Percentiles rank a stretch among this genome's conserved stretches.
phyloP scores from a whole-genome alignment of 345 rosid species.

The Brassica nigra region DNA sequence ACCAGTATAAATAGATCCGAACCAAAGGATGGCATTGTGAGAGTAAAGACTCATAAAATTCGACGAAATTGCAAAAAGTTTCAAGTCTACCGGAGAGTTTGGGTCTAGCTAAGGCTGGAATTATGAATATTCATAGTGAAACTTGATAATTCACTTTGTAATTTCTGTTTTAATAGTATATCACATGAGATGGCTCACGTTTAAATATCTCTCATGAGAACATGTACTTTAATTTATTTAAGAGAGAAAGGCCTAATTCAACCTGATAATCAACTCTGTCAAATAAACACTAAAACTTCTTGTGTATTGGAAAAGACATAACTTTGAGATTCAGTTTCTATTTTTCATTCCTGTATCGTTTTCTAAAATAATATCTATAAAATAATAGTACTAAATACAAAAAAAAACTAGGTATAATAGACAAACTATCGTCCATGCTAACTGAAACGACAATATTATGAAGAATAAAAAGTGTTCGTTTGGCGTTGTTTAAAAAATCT shows the following conservation, averaged over 20 bases:
- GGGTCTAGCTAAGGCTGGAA: background rate
- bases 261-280: background rate
- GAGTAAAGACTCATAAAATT: background rate
- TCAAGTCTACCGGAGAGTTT: background rate
- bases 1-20: background rate
- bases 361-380: conserved; percentile 2
- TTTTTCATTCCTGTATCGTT: background rate
- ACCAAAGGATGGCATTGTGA: background rate
- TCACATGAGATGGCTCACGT: background rate
- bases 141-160: background rate
- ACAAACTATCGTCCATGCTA: conserved; percentile 34
- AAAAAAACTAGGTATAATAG: background rate
- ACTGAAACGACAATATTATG: conserved; percentile 36
- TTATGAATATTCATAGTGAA: background rate
- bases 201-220: conserved; percentile 1
- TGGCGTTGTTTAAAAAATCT: conserved; percentile 2
- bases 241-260: background rate
- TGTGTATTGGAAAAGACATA: background rate
- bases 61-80: background rate
- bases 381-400: background rate
- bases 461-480: conserved; percentile 21
- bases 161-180: too few species aligned
- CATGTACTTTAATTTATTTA: background rate
- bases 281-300: background rate
- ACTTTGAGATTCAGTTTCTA: background rate